A percentile compares a stretch with the other conserved stretches of the same genome.
These are phyloP conservation scores for Metschnikowia amazonensis DNA, from an alignment of 805 yeast species.

Conservation along the genomic window DNA sequence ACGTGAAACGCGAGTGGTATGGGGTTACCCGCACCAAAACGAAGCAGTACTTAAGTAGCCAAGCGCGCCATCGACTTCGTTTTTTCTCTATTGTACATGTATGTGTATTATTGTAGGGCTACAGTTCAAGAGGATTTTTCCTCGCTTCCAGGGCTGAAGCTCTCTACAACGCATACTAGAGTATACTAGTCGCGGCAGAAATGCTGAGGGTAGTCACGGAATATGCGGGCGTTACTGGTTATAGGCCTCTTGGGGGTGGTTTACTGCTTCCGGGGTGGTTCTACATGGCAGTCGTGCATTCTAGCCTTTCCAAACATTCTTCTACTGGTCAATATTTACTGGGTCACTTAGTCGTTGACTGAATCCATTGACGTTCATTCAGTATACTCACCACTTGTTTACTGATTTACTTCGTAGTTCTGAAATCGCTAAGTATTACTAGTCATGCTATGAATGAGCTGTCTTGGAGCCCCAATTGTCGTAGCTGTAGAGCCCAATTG, in stretches of 20 bases:
- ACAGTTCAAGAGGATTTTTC: constrained; percentile 23
- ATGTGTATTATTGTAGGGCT: constrained; percentile 52
- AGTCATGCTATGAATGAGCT: not conserved
- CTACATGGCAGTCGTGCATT: constrained; percentile 33
- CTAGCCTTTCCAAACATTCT: constrained; percentile 41
- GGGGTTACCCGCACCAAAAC: constrained; percentile 24
- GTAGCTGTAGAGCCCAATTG: constrained; percentile 56
- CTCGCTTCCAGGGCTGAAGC: constrained; percentile 35
- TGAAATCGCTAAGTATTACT: not conserved
- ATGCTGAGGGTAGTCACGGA: constrained; percentile 38
- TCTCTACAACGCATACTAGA: constrained; percentile 51
- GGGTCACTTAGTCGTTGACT: not conserved
- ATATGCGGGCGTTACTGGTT: constrained; percentile 36
- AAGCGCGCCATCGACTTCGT: constrained; percentile 3
- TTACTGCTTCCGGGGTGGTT: constrained; percentile 6
- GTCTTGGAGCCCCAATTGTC: constrained; percentile 54
- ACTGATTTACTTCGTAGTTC: not conserved
- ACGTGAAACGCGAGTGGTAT: not conserved
- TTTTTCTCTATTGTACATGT: constrained; percentile 41
- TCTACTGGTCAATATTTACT: not conserved
- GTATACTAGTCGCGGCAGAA: constrained; percentile 32
- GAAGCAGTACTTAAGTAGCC: constrained; percentile 11
- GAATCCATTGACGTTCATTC: not conserved
- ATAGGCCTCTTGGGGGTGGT: constrained; percentile 8
- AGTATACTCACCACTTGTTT: too few species aligned